Conservation (phyloP, 2,329 filamentous ascomycete species). For the Paracoccidioides brasiliensis region DNA sequence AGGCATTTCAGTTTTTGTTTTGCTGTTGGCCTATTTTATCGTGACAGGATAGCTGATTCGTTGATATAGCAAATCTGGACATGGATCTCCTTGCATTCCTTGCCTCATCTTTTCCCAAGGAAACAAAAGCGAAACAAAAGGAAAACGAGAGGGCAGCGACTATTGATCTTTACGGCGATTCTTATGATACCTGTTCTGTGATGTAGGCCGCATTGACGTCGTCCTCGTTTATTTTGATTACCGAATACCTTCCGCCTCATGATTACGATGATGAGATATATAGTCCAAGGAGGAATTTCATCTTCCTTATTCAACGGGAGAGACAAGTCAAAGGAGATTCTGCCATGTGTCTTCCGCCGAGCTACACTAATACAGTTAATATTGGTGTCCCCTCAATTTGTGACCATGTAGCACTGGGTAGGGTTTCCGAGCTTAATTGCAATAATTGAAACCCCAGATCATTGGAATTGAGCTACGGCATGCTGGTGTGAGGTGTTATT, state of each 20-base stretch:
- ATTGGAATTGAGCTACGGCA: no score
- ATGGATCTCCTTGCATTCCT: conserved; percentile 54
- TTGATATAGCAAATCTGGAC: conserved; percentile 52
- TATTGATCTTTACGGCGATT: conserved; percentile 56
- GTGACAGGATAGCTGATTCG: not conserved
- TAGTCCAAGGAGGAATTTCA: no score
- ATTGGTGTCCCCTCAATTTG: no score
- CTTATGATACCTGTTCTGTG: conserved; percentile 36
- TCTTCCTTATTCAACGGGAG: no score
- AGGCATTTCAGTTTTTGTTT: no score
- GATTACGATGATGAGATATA: not conserved
- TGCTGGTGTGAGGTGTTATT: no score
- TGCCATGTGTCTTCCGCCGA: no score
- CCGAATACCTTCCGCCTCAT: not conserved
- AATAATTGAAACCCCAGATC: no score
- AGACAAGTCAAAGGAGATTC: no score
- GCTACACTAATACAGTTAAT: no score
- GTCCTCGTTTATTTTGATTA: not conserved
- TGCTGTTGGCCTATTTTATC: not conserved
- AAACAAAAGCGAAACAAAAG: conserved; percentile 52
- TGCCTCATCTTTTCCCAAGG: conserved; percentile 60
- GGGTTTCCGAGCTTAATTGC: no score
- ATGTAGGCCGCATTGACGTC: conserved; percentile 5
- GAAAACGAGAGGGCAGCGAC: conserved; percentile 66
- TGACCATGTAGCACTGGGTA: no score